These are phyloP conservation scores for Blastomyces percursus DNA, from an alignment of 2,329 filamentous ascomycete genomes.

Conservation along the genomic window DNA sequence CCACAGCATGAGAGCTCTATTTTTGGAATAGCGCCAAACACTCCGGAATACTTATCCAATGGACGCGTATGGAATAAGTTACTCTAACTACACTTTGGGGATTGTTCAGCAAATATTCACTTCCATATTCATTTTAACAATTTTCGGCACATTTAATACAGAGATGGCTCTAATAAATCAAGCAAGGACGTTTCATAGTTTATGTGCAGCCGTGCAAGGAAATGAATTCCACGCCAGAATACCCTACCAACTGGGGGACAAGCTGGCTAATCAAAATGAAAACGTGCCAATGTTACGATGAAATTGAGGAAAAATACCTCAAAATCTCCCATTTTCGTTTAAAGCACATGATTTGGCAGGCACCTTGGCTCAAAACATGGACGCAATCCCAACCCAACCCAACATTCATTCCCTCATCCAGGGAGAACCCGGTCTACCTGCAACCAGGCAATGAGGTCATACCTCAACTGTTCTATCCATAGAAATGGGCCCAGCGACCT, in stretches of 20 bases:
- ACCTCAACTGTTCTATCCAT: conserved; percentile 9
- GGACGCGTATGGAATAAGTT: too few relatives aligned
- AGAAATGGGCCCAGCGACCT: conserved; percentile 3
- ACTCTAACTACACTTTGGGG: too few relatives aligned
- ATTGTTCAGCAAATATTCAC: too few relatives aligned
- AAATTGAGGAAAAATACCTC: too few relatives aligned
- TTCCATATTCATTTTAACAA: too few relatives aligned
- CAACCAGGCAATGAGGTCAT: conserved; percentile 9
- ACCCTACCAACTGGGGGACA: background rate
- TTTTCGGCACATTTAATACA: too few relatives aligned
- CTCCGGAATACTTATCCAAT: too few relatives aligned
- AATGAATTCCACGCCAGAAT: too few relatives aligned
- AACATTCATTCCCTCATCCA: conserved; percentile 5
- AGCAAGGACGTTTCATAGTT: too few relatives aligned
- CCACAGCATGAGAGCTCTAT: background rate
- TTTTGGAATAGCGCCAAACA: background rate
- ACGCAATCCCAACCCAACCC: background rate
- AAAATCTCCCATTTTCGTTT: background rate
- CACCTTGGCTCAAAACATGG: background rate
- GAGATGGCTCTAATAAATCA: too few relatives aligned
- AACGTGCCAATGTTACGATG: background rate
- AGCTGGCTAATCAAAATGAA: background rate
- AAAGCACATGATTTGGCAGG: background rate
- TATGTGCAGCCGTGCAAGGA: too few relatives aligned
- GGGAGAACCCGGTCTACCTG: conserved; percentile 12